phyloP scores from a whole-genome alignment of 2,329 filamentous ascomycete species.

The Exophiala oligosperma region DNA sequence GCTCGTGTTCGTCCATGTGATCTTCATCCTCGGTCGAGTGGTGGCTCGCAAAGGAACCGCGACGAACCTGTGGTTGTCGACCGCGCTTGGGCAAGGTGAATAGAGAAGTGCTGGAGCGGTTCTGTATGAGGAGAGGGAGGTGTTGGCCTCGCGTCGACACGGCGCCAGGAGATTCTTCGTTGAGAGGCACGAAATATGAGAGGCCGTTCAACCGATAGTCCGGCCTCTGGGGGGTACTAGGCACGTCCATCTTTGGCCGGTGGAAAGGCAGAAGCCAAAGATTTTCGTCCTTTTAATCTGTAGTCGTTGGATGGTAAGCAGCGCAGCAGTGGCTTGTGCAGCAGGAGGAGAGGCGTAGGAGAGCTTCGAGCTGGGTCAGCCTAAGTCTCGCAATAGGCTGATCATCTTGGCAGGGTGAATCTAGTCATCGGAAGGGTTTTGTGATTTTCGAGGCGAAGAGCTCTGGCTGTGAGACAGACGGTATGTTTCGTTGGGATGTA shows the following conservation, averaged over 20 bases:
- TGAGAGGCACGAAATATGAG: conserved; percentile 32
- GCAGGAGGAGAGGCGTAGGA: not conserved
- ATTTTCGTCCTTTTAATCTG: not conserved
- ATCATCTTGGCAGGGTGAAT: not conserved
- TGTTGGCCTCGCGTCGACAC: conserved; percentile 42
- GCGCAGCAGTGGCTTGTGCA: not conserved
- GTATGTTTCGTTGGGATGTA: not conserved
- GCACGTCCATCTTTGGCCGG: conserved; percentile 6
- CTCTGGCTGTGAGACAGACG: too few relatives aligned
- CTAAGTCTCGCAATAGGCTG: not conserved
- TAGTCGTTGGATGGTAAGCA: not conserved
- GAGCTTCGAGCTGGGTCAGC: not conserved
- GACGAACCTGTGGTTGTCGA: conserved; percentile 2
- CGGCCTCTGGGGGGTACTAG: conserved; percentile 15
- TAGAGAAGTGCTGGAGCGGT: conserved; percentile 25
- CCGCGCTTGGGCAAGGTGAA: conserved; percentile 17
- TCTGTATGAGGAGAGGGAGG: conserved; percentile 35
- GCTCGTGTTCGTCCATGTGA: conserved; percentile 13
- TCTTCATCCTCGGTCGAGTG: conserved; percentile 26
- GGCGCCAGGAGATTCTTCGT: conserved; percentile 37
- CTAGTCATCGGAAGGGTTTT: not conserved
- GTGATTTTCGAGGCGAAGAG: too few relatives aligned
- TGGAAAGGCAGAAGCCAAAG: not conserved
- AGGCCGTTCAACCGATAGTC: conserved; percentile 26
- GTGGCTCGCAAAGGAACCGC: conserved; percentile 23